Conservation (phyloP, 805 yeast species). For the Nematodospora valgi region DNA sequence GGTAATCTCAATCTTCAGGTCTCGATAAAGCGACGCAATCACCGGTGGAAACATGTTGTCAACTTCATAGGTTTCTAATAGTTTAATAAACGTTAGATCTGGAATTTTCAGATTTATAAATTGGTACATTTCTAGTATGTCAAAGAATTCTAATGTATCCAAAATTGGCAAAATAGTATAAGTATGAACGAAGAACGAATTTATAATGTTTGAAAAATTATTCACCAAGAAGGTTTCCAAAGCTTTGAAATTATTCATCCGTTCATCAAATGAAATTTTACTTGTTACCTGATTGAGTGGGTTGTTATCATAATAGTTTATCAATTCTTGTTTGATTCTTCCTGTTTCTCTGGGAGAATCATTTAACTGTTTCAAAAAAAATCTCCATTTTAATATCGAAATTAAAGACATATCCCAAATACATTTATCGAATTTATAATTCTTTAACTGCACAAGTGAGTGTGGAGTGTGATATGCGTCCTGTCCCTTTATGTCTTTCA, state of each 20-base stretch:
- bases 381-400: conserved; percentile 27
- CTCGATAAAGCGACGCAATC: conserved; percentile 11
- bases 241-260: conserved; percentile 9
- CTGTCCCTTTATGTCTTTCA: conserved; percentile 15
- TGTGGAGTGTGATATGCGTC: not conserved
- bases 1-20: conserved; percentile 15
- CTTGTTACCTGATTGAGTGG: not conserved
- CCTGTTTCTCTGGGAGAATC: conserved; percentile 11
- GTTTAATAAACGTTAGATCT: conserved; percentile 15
- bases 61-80: conserved; percentile 12
- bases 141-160: conserved; percentile 26
- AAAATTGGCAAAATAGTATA: conserved; percentile 33
- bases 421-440: conserved; percentile 13
- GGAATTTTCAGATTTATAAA: conserved; percentile 17
- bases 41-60: conserved; percentile 5
- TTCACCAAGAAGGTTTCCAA: conserved; percentile 19
- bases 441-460: not conserved
- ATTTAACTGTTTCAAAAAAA: conserved; percentile 14
- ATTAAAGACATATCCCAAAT: conserved; percentile 36
- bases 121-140: conserved; percentile 24
- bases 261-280: conserved; percentile 12
- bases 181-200: conserved; percentile 29
- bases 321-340: conserved; percentile 9
- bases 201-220: conserved; percentile 17
- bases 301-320: conserved; percentile 12